Base-by-base conservation (phyloP, 2,329 filamentous ascomycete species). In the Annulohypoxylon truncatum region DNA sequence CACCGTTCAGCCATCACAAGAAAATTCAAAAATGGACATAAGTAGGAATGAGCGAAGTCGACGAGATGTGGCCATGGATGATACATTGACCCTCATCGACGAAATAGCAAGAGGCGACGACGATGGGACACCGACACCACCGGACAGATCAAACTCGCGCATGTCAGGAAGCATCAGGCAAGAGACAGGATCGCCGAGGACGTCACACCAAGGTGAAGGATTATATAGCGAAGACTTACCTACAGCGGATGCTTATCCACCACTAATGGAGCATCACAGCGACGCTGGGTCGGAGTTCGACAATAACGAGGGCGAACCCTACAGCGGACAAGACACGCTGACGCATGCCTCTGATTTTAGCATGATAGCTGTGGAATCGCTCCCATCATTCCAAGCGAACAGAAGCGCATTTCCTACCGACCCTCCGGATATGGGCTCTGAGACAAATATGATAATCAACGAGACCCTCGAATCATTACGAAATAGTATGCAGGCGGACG, bases 291-390 rank as follows among this genome's bases (percentile, higher is more conserved):
- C 76, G 2, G 67, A 73, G 15, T 61, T 67, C 1, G 71, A 60
- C 44, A 63, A 66, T 29, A 42, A 26, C 4, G 69, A 70, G 13
- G 67, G 46, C 26, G 53, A 66, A 20, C 72, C 67, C 22, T 64
- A 71, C 33, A 69, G 68, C 38, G 64, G 73, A 40, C 74, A 73
- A 65, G 72, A 85, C 52, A 84, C 80, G 0, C 79, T 84, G 48
- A 79, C 80, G 3, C 80, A 84, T 50, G 78, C 78, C 2, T 78
- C 77, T 13, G 85, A 88, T 38, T 87, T 88, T 66, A 88, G 85
- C 72, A 87, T 87, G 84, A 88, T 88, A 60, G 84, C 85, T 29
- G 81, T 87, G 64, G 81, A 85, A 47, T 85, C 84, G 1, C 77
- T 88, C 15, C 84, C 83, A 2, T 85, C 84, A 4, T 77, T 87